Evolutionary conservation across 106 monocot genomes (phyloP).

Genomic region (Hemerocallis citrina): DNA sequence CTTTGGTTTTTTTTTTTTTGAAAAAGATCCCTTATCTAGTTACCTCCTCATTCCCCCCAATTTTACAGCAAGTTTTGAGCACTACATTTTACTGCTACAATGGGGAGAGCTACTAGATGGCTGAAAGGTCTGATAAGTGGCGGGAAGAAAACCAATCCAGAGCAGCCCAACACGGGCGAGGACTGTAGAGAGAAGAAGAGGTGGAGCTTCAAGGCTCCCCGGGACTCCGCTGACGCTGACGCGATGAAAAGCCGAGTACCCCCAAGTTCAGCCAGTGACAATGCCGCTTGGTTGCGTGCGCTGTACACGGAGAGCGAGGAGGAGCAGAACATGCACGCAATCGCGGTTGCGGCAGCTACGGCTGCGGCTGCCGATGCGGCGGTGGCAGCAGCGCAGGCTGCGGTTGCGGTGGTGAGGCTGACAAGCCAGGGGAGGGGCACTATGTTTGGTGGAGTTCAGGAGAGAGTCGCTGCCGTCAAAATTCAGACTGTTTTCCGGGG

Average conservation of each 20-base stretch:
- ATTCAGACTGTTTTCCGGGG: conserved; percentile 81
- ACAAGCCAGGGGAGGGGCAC: conserved; percentile 52
- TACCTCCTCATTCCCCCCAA: background rate
- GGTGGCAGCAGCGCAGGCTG: conserved; percentile 71
- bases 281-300: conserved; percentile 44
- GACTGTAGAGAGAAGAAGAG: conserved; percentile 55
- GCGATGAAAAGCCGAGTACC: background rate
- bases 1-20: too few relatives aligned
- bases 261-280: background rate
- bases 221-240: conserved; percentile 15
- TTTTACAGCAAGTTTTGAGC: background rate
- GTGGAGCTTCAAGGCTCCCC: conserved; percentile 66
- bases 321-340: conserved; percentile 85
- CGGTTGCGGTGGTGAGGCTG: conserved; percentile 70
- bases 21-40: conserved; percentile 1
- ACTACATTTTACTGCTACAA: conserved; percentile 6
- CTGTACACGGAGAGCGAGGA: conserved; percentile 61
- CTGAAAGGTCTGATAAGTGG: conserved; percentile 43
- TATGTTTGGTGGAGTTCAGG: conserved; percentile 16
- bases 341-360: conserved; percentile 80
- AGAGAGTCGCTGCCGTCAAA: conserved; percentile 52
- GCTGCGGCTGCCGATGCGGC: conserved; percentile 84
- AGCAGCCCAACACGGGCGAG: conserved; percentile 8
- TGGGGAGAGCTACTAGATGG: conserved; percentile 80
- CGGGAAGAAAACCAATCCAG: conserved; percentile 41